Evolutionary conservation across 2,329 filamentous ascomycete genomes (phyloP), one percentile per base, ranked within the genome.

Genomic region (Trichophyton mentagrophytes): DNA sequence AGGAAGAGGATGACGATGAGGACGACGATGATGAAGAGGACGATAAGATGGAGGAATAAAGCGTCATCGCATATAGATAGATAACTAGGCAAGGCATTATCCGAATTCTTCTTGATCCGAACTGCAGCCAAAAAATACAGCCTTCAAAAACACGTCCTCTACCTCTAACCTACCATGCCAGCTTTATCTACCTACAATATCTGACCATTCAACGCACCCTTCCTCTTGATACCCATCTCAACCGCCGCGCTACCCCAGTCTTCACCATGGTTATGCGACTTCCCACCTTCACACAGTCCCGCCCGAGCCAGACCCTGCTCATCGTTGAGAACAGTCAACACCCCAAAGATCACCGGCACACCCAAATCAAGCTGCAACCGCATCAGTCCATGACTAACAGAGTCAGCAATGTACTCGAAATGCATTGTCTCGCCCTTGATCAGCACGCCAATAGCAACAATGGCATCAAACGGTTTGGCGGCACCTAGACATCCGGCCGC

Each of bases 341-440:
- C 79, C 13, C 93, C 92, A 74, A 97, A 96, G 62, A 97, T 83
- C 62, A 99, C 87, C 36, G 93, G 93, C 58, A 95, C 84, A 51
- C 89, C 88, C 8, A 85, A 85, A 72, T 99, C 92, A 60, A 97
- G 80, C 74, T 95, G 90, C 62, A 97, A 85, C 65, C 89, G 85
- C 93, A 99, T 99, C 63, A 99, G 80, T 5, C 90, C 93, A 64
- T 96, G 89, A 61, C 85, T 90, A 5, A 95, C 90, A 46, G 89
- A 84, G 65, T 97, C 93, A 47, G 91, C 83, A 69, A 99, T 99
- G 78, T 99, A 97, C 77, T 99, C 93, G 70, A 99, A 99, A 77
- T 99, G 93, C 90, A 96, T 96, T 5, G 93, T 97, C 76, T 95
- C 89, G 73, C 93, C 93, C 79, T 99, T 99, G 78, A 99, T 96